Evolutionary conservation across 2,329 filamentous ascomycete genomes (phyloP), one percentile per base, ranked within the genome.

Genomic region (Fusarium buharicum): DNA sequence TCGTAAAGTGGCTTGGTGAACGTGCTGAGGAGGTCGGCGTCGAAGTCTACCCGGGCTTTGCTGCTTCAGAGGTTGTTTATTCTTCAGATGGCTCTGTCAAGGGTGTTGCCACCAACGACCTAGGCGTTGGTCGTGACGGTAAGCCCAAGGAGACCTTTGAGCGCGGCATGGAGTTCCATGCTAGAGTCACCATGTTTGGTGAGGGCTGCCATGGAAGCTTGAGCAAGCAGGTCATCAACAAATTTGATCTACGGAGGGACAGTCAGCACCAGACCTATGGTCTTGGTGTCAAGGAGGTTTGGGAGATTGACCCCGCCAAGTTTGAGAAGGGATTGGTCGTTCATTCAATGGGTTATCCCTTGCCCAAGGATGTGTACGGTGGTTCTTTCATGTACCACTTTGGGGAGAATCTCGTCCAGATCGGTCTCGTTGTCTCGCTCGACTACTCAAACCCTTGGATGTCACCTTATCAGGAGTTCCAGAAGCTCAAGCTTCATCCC

Each of bases 361-460:
- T 99, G 39, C 86, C 92, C 14, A 86, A 84, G 69, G 90, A 98
- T 73, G 95, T 93, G 9, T 99, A 99, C 74, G 95, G 95, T 67
- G 95, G 95, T 66, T 93, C 91, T n/a, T 99, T 93, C 89, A 93
- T 99, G 91, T 99, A 99, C 74, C 95, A 99, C 77, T 99, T 98
- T 76, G 95, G 93, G 33, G 94, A 99, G 70, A 99, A 98, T 77
- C 85, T 98, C 70, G 94, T 99, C 58, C 93, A 89, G 67, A 83
- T 99, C 52, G 95, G 95, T 20, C 82, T 98, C 16, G 95, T 99
- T 11, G 91, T 96, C 33, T 93, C 93, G 20, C 84, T 99, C 50
- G 95, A 99, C 81, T 99, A 99, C 76, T 84, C 91, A 37, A 99
- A 99, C 77, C 95, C 95, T 0, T 99, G 94, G 92, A 79, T 98